These are phyloP conservation scores for Grigorovia transvaalensis DNA, from an alignment of 805 yeast genomes.

Conservation along the genomic window DNA sequence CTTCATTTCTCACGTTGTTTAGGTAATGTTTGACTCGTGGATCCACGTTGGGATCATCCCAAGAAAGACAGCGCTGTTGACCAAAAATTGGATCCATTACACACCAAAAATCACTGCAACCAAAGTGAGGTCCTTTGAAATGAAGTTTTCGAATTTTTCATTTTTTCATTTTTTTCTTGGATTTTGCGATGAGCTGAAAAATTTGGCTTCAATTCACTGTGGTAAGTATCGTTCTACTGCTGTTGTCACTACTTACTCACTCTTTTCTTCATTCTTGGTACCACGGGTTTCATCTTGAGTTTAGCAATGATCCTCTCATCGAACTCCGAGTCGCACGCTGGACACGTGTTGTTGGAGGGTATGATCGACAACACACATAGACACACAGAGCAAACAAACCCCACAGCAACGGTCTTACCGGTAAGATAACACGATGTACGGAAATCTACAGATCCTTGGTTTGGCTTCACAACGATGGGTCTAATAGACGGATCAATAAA, in stretches of 20 bases:
- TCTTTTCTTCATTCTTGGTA: constrained; percentile 11
- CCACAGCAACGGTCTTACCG: constrained; percentile 83
- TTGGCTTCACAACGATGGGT: constrained; percentile 67
- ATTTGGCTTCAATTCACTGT: no score
- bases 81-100: constrained; percentile 22
- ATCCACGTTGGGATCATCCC: constrained; percentile 16
- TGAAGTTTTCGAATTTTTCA: neutral
- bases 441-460: constrained; percentile 79
- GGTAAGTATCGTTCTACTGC: no score
- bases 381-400: constrained; percentile 92
- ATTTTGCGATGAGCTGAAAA: neutral
- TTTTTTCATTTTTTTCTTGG: neutral
- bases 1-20: constrained; percentile 20
- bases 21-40: constrained; percentile 21
- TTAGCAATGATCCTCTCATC: constrained; percentile 52
- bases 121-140: neutral
- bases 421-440: constrained; percentile 90
- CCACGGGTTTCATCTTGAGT: constrained; percentile 36
- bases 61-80: constrained; percentile 21
- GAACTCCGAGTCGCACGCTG: constrained; percentile 75
- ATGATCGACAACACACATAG: constrained; percentile 61
- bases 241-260: neutral
- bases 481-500: constrained; percentile 79
- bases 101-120: no score
- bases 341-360: constrained; percentile 63